Evolutionary conservation across 768 basidiomycete species (phyloP).

Genomic region (Phylloporus scabripes): DNA sequence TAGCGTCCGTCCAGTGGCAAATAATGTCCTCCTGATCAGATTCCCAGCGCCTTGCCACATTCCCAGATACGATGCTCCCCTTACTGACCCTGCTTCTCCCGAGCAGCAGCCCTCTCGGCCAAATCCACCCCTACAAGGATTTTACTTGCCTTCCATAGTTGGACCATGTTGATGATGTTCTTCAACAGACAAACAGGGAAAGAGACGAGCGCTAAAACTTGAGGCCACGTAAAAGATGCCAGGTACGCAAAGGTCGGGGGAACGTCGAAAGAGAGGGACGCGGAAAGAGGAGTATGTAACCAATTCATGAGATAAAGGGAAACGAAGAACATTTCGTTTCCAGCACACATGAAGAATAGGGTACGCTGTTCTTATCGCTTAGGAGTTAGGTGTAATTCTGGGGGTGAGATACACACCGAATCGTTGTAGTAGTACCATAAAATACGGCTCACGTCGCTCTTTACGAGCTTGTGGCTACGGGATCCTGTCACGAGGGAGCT

Average conservation of each 20-base stretch:
- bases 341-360: slow-evolving; percentile 89
- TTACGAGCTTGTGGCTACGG: slow-evolving; percentile 87
- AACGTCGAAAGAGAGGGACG: slow-evolving; percentile 11
- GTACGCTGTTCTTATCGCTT: slow-evolving; percentile 47
- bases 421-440: slow-evolving; percentile 93
- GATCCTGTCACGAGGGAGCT: slow-evolving; percentile 96
- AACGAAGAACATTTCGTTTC: slow-evolving; percentile 95
- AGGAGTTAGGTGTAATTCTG: background rate
- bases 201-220: slow-evolving; percentile 57
- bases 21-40: slow-evolving; percentile 2
- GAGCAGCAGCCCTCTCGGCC: slow-evolving; percentile 70
- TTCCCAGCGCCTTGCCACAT: background rate
- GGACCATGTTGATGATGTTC: slow-evolving; percentile 92
- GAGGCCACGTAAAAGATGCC: slow-evolving; percentile 63
- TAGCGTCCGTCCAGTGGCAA: slow-evolving; percentile 6
- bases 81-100: slow-evolving; percentile 31
- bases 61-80: background rate
- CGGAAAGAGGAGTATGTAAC: slow-evolving; percentile 62
- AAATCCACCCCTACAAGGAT: slow-evolving; percentile 91
- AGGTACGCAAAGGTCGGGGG: slow-evolving; percentile 15
- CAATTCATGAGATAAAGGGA: slow-evolving; percentile 90
- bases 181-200: slow-evolving; percentile 71
- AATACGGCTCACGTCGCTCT: slow-evolving; percentile 87
- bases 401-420: slow-evolving; percentile 50
- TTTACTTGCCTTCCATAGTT: slow-evolving; percentile 97